phyloP scores from a whole-genome alignment of 2,329 filamentous ascomycete genomes.

The Sporothrix euskadiensis region DNA sequence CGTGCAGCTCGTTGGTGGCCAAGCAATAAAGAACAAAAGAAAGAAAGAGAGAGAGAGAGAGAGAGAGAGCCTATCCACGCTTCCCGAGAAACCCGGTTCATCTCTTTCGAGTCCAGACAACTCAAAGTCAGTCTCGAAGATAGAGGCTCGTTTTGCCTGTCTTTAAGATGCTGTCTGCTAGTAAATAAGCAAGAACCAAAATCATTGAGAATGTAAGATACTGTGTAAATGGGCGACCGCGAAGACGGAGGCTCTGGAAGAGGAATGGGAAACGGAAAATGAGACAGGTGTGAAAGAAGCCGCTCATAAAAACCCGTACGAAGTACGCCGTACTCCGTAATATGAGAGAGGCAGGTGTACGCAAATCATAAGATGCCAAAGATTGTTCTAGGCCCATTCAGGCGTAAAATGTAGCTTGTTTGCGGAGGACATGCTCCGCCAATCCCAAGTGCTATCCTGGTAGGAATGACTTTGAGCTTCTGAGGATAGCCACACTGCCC shows the following conservation, averaged over 20 bases:
- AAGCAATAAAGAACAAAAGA: not conserved
- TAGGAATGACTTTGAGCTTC: not conserved
- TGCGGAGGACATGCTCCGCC: slow-evolving; percentile 24
- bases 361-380: not conserved
- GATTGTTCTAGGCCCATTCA: not conserved
- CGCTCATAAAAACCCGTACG: not conserved
- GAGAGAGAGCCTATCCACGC: not conserved
- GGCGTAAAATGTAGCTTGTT: not conserved
- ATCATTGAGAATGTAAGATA: not conserved
- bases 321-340: not conserved
- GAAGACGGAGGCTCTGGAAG: not conserved
- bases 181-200: not conserved
- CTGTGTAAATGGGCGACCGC: not conserved
- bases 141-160: not conserved
- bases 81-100: not conserved
- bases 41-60: not conserved
- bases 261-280: not conserved
- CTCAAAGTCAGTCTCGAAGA: not conserved
- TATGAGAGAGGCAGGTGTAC: not conserved
- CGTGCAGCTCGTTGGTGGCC: slow-evolving; percentile 8
- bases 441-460: not conserved
- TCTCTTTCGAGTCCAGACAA: not conserved
- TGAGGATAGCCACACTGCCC: too few relatives aligned
- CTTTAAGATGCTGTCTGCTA: not conserved
- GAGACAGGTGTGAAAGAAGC: too few relatives aligned